phyloP scores from a whole-genome alignment of 106 monocot species.

The Chionographis japonica region DNA sequence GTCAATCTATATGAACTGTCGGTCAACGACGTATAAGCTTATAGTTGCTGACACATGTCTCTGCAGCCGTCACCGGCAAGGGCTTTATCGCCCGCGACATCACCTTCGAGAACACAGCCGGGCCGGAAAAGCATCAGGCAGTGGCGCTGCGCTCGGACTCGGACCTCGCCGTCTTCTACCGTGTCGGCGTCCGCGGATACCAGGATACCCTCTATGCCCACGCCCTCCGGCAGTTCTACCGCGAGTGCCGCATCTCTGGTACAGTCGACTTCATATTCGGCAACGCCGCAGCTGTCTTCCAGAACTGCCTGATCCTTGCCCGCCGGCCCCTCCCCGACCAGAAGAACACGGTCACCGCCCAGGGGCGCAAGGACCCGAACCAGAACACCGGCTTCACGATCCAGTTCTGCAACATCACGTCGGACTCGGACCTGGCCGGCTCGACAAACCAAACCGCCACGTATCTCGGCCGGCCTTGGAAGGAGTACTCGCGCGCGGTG shows the following conservation, averaged over 20 bases:
- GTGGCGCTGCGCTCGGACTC: conserved; percentile 78
- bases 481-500: conserved; percentile 59
- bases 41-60: no score
- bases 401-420: conserved; percentile 66
- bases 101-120: conserved; percentile 85
- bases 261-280: conserved; percentile 85
- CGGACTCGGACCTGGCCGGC: conserved; percentile 27
- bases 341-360: conserved; percentile 82
- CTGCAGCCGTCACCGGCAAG: conserved; percentile 52
- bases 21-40: no score
- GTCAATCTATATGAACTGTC: no score
- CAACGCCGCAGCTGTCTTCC: conserved; percentile 76
- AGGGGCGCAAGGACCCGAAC: conserved; percentile 62
- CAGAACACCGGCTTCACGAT: conserved; percentile 77
- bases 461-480: conserved; percentile 81
- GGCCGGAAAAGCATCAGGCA: conserved; percentile 75
- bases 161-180: conserved; percentile 70
- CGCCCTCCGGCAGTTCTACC: conserved; percentile 84
- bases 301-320: conserved; percentile 50
- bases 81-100: conserved; percentile 74
- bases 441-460: conserved; percentile 18
- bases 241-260: conserved; percentile 61
- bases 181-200: conserved; percentile 48
- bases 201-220: conserved; percentile 91
- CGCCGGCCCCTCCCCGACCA: conserved; percentile 53